phyloP scores from a whole-genome alignment of 1,284 basidiomycete species.

The Ustilago trichophora region DNA sequence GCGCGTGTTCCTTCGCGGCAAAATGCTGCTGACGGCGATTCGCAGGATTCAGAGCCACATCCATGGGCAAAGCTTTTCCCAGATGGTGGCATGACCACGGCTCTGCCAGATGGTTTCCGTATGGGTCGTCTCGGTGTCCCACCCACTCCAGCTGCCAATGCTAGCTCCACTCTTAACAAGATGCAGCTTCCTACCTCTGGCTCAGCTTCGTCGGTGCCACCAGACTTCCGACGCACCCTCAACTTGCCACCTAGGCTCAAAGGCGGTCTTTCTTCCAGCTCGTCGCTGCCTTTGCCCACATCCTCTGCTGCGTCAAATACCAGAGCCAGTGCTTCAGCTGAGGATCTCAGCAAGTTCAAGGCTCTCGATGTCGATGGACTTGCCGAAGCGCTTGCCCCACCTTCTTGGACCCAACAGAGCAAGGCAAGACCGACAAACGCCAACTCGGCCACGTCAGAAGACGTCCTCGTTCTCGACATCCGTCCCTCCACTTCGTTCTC shows the following conservation, averaged over 20 bases:
- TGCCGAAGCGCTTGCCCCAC: conserved; percentile 27
- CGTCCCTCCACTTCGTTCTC: conserved; percentile 73
- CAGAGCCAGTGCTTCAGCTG: conserved; percentile 11
- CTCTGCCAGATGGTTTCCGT: conserved; percentile 33
- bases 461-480: conserved; percentile 77
- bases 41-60: conserved; percentile 25
- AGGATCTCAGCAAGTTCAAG: conserved; percentile 34
- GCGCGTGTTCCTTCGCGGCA: conserved; percentile 10
- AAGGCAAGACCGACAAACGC: not conserved
- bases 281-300: conserved; percentile 26
- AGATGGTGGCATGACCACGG: conserved; percentile 43
- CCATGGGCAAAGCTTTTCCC: conserved; percentile 46
- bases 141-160: conserved; percentile 32
- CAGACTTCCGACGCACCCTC: conserved; percentile 18
- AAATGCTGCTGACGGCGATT: not conserved
- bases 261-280: conserved; percentile 10
- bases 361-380: conserved; percentile 38
- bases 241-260: conserved; percentile 24
- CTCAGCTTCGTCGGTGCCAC: conserved; percentile 1
- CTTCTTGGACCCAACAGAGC: conserved; percentile 13
- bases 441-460: conserved; percentile 13
- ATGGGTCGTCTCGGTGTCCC: conserved; percentile 26
- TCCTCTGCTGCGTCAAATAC: conserved; percentile 5
- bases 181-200: not conserved
- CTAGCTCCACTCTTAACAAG: conserved; percentile 8